Conservation (phyloP, 176 grass and related monocot genomes). For the Triticum aestivum region IWGSC_CS_RefSeq_v2.1 NC_057807.1:584261364-584261863, state of each 20-base stretch:
- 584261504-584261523: slow-evolving; percentile 68
- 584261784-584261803: not conserved
- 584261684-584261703: slow-evolving; percentile 28
- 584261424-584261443: slow-evolving; percentile 38
- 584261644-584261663: slow-evolving; percentile 50
- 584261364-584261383: not conserved
- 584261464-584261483: slow-evolving; percentile 48
- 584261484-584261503: slow-evolving; percentile 65
- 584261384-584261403: not conserved
- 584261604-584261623: not conserved
- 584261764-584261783: not conserved
- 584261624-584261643: slow-evolving; percentile 32
- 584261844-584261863: not conserved
- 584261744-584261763: not conserved
- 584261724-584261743: not conserved
- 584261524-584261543: slow-evolving; percentile 70
- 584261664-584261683: slow-evolving; percentile 85
- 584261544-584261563: not conserved
- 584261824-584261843: not conserved
- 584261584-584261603: not conserved
- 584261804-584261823: not conserved
- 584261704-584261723: slow-evolving; percentile 76
- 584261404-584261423: slow-evolving; percentile 32
- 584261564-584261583: not conserved
- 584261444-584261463: slow-evolving; percentile 61